Percentiles rank a stretch among this genome's conserved stretches.
These are phyloP conservation scores for Trametopsis cervina DNA, from an alignment of 768 basidiomycete species.

Conservation along the genomic window DNA sequence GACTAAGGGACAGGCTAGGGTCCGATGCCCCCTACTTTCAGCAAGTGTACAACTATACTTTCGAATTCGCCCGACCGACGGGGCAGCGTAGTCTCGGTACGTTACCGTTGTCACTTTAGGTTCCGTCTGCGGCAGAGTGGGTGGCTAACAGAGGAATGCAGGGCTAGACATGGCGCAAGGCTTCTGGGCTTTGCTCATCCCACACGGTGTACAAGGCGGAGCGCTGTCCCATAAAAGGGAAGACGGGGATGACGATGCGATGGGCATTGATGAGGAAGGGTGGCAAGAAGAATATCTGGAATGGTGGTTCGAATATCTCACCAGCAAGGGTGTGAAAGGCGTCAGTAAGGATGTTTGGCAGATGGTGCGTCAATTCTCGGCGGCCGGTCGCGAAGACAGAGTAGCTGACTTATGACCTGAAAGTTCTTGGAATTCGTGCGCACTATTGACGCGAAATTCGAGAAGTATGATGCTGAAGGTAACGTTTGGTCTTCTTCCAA, in stretches of 20 bases:
- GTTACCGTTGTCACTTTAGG: slow-evolving; percentile 17
- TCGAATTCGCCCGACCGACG: slow-evolving; percentile 67
- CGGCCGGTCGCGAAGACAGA: not conserved
- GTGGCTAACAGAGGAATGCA: not conserved
- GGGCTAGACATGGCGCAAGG: slow-evolving; percentile 60
- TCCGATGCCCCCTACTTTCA: slow-evolving; percentile 64
- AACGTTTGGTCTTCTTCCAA: slow-evolving; percentile 14
- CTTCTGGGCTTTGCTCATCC: slow-evolving; percentile 74
- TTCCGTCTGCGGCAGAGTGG: not conserved
- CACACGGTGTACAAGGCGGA: slow-evolving; percentile 60
- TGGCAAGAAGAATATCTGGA: slow-evolving; percentile 58
- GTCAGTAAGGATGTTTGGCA: slow-evolving; percentile 87
- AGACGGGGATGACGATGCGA: slow-evolving; percentile 35
- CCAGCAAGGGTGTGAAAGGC: slow-evolving; percentile 58
- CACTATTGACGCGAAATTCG: slow-evolving; percentile 64
- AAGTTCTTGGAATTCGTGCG: slow-evolving; percentile 79
- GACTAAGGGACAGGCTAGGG: slow-evolving; percentile 53
- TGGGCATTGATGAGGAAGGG: slow-evolving; percentile 34
- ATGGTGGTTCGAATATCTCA: slow-evolving; percentile 79
- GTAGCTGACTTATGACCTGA: not conserved
- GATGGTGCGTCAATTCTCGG: slow-evolving; percentile 53
- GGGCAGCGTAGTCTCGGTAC: slow-evolving; percentile 77
- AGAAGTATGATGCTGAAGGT: slow-evolving; percentile 76
- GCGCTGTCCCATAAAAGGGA: slow-evolving; percentile 48
- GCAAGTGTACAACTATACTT: slow-evolving; percentile 74